phyloP scores from a whole-genome alignment of 768 basidiomycete genomes.

The Leccinum fibrillosum region DNA sequence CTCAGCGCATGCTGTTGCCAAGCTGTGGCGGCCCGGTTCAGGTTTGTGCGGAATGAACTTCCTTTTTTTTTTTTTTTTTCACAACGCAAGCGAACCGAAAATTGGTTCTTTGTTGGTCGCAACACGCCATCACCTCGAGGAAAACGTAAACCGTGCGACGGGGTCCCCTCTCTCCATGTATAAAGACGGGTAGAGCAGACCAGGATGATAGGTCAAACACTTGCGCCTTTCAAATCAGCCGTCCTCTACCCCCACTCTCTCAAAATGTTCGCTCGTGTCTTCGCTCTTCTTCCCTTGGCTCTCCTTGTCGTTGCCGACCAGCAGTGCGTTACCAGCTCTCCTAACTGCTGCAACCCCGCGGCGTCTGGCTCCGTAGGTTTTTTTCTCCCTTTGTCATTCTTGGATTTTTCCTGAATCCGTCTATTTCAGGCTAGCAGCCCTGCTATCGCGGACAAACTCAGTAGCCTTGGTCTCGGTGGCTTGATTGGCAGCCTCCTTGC shows the following conservation, averaged over 20 bases:
- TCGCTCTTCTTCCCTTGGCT: constrained; percentile 17
- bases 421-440: too few relatives aligned
- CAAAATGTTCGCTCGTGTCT: constrained; percentile 17
- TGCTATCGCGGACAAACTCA: not conserved
- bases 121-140: not conserved
- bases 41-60: too few relatives aligned
- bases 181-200: not conserved
- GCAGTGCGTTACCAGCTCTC: constrained; percentile 10
- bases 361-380: not conserved
- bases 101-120: too few relatives aligned
- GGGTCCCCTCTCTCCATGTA: not conserved
- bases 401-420: not conserved
- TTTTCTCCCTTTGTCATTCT: not conserved
- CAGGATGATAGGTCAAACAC: not conserved
- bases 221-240: not conserved
- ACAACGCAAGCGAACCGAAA: too few relatives aligned
- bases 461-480: not conserved
- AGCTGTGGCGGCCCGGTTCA: too few relatives aligned
- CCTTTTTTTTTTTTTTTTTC: too few relatives aligned
- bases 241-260: not conserved
- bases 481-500: not conserved
- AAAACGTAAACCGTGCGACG: not conserved
- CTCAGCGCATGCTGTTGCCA: too few relatives aligned
- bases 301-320: constrained; percentile 8
- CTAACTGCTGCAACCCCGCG: constrained; percentile 12